Evolutionary conservation across 2,329 filamentous ascomycete genomes (phyloP).

Genomic region (Alternaria ethzedia): DNA sequence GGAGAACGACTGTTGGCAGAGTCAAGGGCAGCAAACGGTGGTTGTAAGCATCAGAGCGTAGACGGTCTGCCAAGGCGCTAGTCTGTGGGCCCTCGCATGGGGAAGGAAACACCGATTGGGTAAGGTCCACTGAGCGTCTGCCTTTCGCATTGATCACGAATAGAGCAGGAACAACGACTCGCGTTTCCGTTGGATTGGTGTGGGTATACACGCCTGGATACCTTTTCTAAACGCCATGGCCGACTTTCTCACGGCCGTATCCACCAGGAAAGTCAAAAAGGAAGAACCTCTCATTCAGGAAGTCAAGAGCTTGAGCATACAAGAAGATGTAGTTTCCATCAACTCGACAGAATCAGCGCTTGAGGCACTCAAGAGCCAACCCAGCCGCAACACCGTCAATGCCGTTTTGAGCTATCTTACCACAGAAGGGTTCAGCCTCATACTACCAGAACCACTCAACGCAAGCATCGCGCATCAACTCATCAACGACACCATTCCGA

Average conservation of each 20-base stretch:
- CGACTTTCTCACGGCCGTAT: conserved; percentile 57
- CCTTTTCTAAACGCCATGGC: conserved; percentile 49
- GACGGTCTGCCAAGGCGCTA: conserved; percentile 33
- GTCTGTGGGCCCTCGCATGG: conserved; percentile 9
- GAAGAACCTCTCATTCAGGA: conserved; percentile 24
- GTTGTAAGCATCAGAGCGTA: conserved; percentile 34
- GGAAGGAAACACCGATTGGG: conserved; percentile 32
- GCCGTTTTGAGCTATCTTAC: conserved; percentile 62
- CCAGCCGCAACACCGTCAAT: conserved; percentile 64
- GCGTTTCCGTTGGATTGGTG: not conserved
- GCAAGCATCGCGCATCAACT: conserved; percentile 78
- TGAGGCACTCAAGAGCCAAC: conserved; percentile 67
- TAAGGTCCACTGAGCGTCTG: not conserved
- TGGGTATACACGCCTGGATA: not conserved
- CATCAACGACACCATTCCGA: conserved; percentile 75
- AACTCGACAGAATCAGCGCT: conserved; percentile 59
- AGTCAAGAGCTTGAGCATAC: conserved; percentile 15
- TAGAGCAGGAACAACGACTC: not conserved
- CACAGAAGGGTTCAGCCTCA: conserved; percentile 61
- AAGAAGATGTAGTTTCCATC: conserved; percentile 19
- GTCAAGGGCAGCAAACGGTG: conserved; percentile 19
- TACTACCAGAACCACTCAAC: conserved; percentile 68
- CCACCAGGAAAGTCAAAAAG: conserved; percentile 39
- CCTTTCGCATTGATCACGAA: not conserved
- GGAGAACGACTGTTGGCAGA: conserved; percentile 8